Base-by-base conservation (phyloP, 108 stramenopile genomes). In the Fragilariopsis cylindrus region DNA sequence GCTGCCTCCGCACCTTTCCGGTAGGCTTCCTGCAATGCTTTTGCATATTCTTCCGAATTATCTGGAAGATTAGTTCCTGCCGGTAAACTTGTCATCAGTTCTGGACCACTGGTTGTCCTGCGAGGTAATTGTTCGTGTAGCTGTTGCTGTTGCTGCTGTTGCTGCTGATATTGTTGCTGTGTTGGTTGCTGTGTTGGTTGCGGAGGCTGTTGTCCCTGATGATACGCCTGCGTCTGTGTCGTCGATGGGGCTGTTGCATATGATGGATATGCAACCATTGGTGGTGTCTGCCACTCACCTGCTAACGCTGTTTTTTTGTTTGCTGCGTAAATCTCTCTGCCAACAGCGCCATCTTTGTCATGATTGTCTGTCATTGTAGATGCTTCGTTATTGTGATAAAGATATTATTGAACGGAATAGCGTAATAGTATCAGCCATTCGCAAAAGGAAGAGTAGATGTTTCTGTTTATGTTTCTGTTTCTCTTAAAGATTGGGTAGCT, bases 221-320 rank as follows among this genome's bases (percentile, higher is more conserved):
- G 71, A 21, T 69, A n/a, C 46, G 5, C 12, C 68, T 52, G 68
- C 3, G 30, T 7, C 49, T n/a, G 66, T 12, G 47, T 11, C 66
- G 13, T 47, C 3, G 60, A 39, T 43, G 71, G 53, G 7, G 58
- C 46, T 5, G 71, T 16, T 4, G 57, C 66, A 47, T 76, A 76
- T 19, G 69, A 52, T 13, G 86, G 79, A 75, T 89, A 91, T 18
- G 79, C 78, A 11, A 88, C 90, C 57, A 90, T 60, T 52, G 94
- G 94, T 21, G 94, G 94, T 1, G 94, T 95, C 42, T 82, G 77
- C 94, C 94, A 95, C 75, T 95, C 92, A 45, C 94, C 94, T 1
- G 84, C 82, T 60, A 90, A 73, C n/a, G 94, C 94, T 12, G 87
- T 84, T 15, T 88, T 81, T 70, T 95, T 95, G 75, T 30, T 30